Percentiles rank a stretch among this genome's conserved stretches.
These are phyloP conservation scores for Erodium texanum DNA, from an alignment of 441 rosid species.

Conservation along the genomic window DNA sequence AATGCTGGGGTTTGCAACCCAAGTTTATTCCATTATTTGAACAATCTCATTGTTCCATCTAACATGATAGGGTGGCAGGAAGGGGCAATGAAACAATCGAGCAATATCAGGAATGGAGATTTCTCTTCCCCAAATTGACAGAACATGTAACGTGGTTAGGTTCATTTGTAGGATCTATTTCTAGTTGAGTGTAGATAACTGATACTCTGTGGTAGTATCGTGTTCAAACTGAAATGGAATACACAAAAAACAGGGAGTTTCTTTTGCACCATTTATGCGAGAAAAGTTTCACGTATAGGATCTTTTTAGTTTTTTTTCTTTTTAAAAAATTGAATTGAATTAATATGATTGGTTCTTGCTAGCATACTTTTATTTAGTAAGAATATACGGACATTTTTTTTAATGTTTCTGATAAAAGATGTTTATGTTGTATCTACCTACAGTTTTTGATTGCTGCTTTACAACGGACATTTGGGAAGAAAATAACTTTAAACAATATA, in stretches of 20 bases:
- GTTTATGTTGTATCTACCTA: slow-evolving; percentile 5
- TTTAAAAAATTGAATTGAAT: too few species aligned
- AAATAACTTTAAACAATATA: slow-evolving; percentile 47
- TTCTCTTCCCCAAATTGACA: neutral
- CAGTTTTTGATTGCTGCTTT: slow-evolving; percentile 89
- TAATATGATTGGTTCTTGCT: neutral
- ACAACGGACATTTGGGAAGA: slow-evolving; percentile 54
- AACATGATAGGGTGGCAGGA: too few species aligned
- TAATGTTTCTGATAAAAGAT: neutral
- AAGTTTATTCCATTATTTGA: neutral
- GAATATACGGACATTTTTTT: neutral
- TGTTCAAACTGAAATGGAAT: neutral
- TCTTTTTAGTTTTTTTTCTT: too few species aligned
- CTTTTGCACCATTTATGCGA: too few species aligned
- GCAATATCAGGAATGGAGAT: neutral
- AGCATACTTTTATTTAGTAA: neutral
- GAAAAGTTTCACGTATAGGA: neutral
- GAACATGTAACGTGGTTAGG: neutral
- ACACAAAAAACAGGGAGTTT: neutral
- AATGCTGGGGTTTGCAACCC: neutral
- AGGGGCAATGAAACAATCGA: neutral
- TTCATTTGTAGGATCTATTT: neutral
- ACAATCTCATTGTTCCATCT: too few species aligned
- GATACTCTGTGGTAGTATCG: neutral
- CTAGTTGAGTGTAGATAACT: neutral